Evolutionary conservation across 495 filamentous ascomycete species (phyloP).

Genomic region (Penicillium coffeae): DNA sequence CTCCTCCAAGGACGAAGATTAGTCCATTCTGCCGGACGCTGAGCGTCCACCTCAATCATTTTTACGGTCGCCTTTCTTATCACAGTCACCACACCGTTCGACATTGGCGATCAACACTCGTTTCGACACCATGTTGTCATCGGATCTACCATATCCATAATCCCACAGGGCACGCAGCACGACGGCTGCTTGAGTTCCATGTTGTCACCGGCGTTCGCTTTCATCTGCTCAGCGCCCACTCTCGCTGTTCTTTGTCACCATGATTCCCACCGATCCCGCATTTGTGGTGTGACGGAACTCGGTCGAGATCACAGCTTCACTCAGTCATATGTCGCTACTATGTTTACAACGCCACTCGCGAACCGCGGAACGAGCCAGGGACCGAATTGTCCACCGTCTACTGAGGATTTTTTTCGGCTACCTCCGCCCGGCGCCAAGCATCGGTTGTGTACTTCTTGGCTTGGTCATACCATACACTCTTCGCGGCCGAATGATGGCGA

Average conservation of each 20-base stretch:
- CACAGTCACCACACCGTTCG: not conserved
- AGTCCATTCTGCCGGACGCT: not conserved
- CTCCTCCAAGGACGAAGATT: constrained; percentile 17
- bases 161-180: no score
- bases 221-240: not conserved
- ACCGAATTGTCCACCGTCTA: not conserved
- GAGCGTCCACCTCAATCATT: not conserved
- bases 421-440: not conserved
- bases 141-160: no score
- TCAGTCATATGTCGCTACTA: not conserved
- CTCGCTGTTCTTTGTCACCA: not conserved
- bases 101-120: no score
- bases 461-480: no score
- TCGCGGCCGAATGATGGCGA: no score
- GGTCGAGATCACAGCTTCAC: not conserved
- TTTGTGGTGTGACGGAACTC: not conserved
- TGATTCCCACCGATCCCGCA: no score
- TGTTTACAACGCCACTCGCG: not conserved
- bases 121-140: no score
- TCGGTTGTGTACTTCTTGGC: no score
- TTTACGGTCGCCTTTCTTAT: not conserved
- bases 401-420: not conserved
- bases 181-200: constrained; percentile 3
- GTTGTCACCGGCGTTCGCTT: not conserved
- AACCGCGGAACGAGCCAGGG: not conserved